Base-by-base conservation (phyloP, 23 red algal species). In the Gracilaria domingensis region DNA sequence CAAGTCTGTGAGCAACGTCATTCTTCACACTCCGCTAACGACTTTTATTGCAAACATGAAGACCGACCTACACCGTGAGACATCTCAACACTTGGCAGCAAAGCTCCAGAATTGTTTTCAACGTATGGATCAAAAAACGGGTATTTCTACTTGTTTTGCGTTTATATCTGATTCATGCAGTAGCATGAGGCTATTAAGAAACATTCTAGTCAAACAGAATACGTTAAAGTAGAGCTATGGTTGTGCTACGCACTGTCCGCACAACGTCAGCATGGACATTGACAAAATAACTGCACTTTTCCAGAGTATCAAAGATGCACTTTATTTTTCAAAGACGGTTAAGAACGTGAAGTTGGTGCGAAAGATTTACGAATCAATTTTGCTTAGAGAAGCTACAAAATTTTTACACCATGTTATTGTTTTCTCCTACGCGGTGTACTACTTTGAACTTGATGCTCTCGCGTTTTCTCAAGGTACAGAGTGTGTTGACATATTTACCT, bases 31-130 rank as follows among this genome's bases (percentile, higher is more conserved):
- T 16, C 80, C 80, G 51, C 36, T 59, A 36, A 51, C 48, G 29
- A 44, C 65, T 35, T 83, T 83, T 61, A 65, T 83, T 61, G 80
- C 64, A 64, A 40, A 83, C 53, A 39, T 83, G 38, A 83, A 83
- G 37, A 50, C 48, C 12, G 80, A 83, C 25, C 37, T 83, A 30
- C 58, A 83, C 12, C 80, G 57, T 83, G 29, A 83, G 37, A 61
- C 80, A 35, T 29, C 53, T 25, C 24, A 36, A 16, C 25, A 36
- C 29, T 39, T 83, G 23, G 29, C 49, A 21, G 56, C 25, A 1
- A 83, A 61, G 51, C 12, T 83, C 12, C 11, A 62, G 25, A 53
- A 62, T 0, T 39, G 38, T 62, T 23, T 83, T 0, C 24, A 33
- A 83, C 25, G 80, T 9, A 39, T 61, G 13, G 56, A 58, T 32